phyloP scores from a whole-genome alignment of 768 basidiomycete genomes.

The Tephrocybe sp. region DNA sequence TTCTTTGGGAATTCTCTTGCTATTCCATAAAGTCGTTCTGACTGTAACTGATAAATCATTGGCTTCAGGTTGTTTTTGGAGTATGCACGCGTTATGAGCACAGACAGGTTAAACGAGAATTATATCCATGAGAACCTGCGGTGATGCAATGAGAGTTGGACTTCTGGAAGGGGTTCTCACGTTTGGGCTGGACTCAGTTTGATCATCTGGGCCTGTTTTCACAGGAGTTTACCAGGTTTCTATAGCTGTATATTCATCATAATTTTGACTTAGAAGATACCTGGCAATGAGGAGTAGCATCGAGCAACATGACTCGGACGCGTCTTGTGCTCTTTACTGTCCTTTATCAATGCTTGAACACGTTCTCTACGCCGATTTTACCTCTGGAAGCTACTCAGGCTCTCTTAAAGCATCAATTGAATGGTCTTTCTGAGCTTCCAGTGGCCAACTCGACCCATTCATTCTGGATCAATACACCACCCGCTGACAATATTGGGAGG shows the following conservation, averaged over 20 bases:
- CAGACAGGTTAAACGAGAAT: constrained; percentile 42
- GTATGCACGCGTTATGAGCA: constrained; percentile 50
- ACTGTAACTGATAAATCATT: background rate
- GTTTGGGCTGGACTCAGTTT: too few relatives aligned
- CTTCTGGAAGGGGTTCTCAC: too few relatives aligned
- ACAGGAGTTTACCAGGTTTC: too few relatives aligned
- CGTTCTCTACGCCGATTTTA: constrained; percentile 4
- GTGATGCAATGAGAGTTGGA: too few relatives aligned
- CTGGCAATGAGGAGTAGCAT: too few relatives aligned
- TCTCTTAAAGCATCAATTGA: constrained; percentile 4
- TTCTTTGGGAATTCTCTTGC: background rate
- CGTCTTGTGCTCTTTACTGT: background rate
- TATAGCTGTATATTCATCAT: too few relatives aligned
- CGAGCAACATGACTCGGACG: too few relatives aligned
- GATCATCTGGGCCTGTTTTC: too few relatives aligned
- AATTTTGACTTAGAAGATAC: too few relatives aligned
- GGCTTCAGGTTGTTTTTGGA: constrained; percentile 49
- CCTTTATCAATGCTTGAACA: background rate
- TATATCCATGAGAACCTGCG: constrained; percentile 21
- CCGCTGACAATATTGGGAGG: constrained; percentile 78
- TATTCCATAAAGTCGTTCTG: too few relatives aligned
- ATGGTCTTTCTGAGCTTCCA: constrained; percentile 41
- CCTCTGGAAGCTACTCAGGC: constrained; percentile 7
- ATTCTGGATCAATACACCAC: constrained; percentile 62
- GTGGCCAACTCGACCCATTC: constrained; percentile 64